These are phyloP conservation scores for Phaeoacremonium minimum DNA, from an alignment of 2,329 filamentous ascomycete genomes.

Conservation along the genomic window DNA sequence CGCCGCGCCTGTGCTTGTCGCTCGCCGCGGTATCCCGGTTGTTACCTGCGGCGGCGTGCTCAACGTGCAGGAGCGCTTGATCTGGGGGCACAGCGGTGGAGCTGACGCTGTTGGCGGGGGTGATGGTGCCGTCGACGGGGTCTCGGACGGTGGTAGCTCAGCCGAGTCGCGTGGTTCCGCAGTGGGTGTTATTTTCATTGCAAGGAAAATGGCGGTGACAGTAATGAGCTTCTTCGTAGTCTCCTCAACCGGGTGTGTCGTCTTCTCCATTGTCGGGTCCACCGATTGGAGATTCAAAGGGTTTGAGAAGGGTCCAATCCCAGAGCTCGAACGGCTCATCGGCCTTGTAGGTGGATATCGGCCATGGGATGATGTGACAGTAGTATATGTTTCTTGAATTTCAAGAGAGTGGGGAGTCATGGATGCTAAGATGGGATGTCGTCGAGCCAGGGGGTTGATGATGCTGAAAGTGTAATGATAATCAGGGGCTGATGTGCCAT, in stretches of 20 bases:
- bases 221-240: slow-evolving; percentile 43
- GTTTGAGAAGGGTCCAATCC: slow-evolving; percentile 2
- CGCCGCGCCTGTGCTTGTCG: slow-evolving; percentile 41
- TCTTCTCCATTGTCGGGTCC: slow-evolving; percentile 18
- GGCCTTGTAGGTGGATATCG: slow-evolving; percentile 40
- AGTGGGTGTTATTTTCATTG: slow-evolving; percentile 38
- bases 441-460: slow-evolving; percentile 62
- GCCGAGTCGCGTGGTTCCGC: slow-evolving; percentile 20
- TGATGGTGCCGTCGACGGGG: slow-evolving; percentile 6
- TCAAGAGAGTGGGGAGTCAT: slow-evolving; percentile 62
- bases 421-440: slow-evolving; percentile 71
- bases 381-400: slow-evolving; percentile 64
- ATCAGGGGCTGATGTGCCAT: slow-evolving; percentile 14
- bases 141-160: slow-evolving; percentile 20
- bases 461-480: slow-evolving; percentile 68
- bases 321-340: slow-evolving; percentile 9
- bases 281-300: slow-evolving; percentile 6
- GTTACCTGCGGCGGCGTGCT: slow-evolving; percentile 1
- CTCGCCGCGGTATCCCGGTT: slow-evolving; percentile 26
- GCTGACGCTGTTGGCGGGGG: slow-evolving; percentile 1
- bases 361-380: slow-evolving; percentile 45
- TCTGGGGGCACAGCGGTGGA: not conserved
- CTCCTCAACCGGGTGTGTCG: slow-evolving; percentile 33
- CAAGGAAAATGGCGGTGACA: slow-evolving; percentile 48
- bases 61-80: not conserved